Base-by-base conservation (phyloP, 73 alveolate genomes). In the Stentor roeselii region DNA sequence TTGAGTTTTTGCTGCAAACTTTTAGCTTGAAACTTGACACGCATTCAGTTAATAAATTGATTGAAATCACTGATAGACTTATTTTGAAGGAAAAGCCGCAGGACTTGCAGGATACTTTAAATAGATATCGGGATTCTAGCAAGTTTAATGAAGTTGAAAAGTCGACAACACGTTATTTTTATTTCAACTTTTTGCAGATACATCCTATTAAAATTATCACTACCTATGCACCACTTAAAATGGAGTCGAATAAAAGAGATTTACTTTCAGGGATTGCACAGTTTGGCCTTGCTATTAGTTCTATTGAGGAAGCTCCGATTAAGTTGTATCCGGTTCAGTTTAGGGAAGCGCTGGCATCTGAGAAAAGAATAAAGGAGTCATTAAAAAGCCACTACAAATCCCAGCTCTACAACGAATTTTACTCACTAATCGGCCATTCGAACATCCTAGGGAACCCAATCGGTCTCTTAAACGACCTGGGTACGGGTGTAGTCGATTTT, bases 401-500 rank as follows among this genome's bases (percentile, higher is more conserved):
- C 39, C 75, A 92, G 75, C 50, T 89, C 3, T 75, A 82, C 75
- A 80, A 76, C 58, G 93, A 95, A 82, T 75, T 95, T 42, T 88
- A 90, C 59, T 77, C 87, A 3, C 41, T 97, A 32, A 83, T 97
- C 42, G 99, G 99, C 3, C 94, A 98, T 76, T 90, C 93, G 76
- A 94, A 92, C 80, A 92, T 95, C 30, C 88, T 97, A 35, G 99
- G 99, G 39, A 96, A 93, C 82, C 99, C 99, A 0, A 75, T 93
- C n/a, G 93, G 92, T 59, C 94, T 97, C 39, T 78, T 94, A 75
- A 94, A 92, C 60, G 91, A 91, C 76, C 76, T 97, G 50, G 98
- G 98, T 60, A 93, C 96, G 42, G 99, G 99, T 3, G 92, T 97
- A 58, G 84, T 93, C 78, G 99, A 97, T 90, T 95, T 97, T 86